A percentile compares a stretch with the other conserved stretches of the same genome.
Evolutionary conservation across 2,329 filamentous ascomycete species (phyloP).

Genomic region (Calonectria henricotiae): DNA sequence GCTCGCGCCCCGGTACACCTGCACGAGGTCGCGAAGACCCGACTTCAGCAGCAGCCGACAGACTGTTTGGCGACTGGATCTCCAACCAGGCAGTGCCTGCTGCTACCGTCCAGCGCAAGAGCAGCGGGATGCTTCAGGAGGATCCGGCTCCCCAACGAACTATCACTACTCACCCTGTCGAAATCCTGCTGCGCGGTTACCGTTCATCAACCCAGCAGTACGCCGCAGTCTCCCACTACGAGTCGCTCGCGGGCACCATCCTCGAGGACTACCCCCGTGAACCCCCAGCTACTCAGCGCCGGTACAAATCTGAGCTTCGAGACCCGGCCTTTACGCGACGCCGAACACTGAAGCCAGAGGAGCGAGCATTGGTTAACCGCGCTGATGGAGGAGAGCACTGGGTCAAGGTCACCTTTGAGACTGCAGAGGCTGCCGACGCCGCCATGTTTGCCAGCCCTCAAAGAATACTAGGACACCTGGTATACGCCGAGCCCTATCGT

Average conservation of each 20-base stretch:
- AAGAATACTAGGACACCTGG: slow-evolving; percentile 78
- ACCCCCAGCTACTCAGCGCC: slow-evolving; percentile 79
- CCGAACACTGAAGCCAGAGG: slow-evolving; percentile 77
- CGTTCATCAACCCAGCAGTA: slow-evolving; percentile 78
- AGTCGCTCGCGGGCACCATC: slow-evolving; percentile 87
- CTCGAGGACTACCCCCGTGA: slow-evolving; percentile 95
- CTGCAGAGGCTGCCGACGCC: slow-evolving; percentile 78
- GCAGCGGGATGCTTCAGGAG: slow-evolving; percentile 59
- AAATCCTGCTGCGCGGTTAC: slow-evolving; percentile 91
- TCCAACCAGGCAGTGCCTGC: slow-evolving; percentile 62
- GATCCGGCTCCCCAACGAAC: slow-evolving; percentile 60
- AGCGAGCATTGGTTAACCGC: slow-evolving; percentile 84
- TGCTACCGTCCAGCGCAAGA: slow-evolving; percentile 56
- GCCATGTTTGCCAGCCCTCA: slow-evolving; percentile 82
- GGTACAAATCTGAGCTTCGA: slow-evolving; percentile 82
- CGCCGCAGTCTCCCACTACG: slow-evolving; percentile 91
- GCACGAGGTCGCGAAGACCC: slow-evolving; percentile 73
- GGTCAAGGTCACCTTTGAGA: slow-evolving; percentile 91
- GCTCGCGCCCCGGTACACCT: slow-evolving; percentile 74
- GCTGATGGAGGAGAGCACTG: slow-evolving; percentile 91
- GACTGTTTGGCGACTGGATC: slow-evolving; percentile 74
- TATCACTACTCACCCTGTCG: slow-evolving; percentile 69
- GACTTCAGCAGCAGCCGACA: slow-evolving; percentile 74
- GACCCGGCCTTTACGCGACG: slow-evolving; percentile 80
- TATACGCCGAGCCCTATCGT: slow-evolving; percentile 81